Evolutionary conservation across 176 grass and related monocot genomes (phyloP).

Genomic region (Pharus latifolius): DNA sequence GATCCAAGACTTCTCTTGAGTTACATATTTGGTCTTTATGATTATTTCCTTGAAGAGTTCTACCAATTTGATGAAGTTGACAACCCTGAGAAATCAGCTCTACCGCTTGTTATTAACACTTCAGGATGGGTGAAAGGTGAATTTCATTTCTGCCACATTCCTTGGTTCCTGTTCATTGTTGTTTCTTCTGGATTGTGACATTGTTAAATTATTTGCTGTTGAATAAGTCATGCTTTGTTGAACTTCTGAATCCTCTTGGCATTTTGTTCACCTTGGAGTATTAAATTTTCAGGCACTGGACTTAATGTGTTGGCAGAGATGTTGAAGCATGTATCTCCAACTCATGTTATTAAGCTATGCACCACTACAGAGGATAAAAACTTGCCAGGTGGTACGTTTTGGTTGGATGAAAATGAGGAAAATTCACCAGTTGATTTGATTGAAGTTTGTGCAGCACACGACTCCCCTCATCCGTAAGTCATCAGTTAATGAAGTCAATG

Average conservation of each 20-base stretch:
- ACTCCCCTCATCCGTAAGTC: constrained; percentile 41
- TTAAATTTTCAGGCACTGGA: constrained; percentile 40
- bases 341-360: constrained; percentile 47
- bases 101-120: constrained; percentile 70
- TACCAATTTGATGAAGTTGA: constrained; percentile 17
- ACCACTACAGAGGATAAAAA: constrained; percentile 50
- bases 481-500: not conserved
- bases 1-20: constrained; percentile 45
- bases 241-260: not conserved
- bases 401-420: constrained; percentile 26
- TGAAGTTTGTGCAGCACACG: constrained; percentile 34
- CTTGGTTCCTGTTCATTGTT: not conserved
- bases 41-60: constrained; percentile 52
- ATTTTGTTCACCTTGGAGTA: not conserved
- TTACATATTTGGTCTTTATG: constrained; percentile 48
- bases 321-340: constrained; percentile 42
- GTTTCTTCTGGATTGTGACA: not conserved
- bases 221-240: not conserved
- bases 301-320: constrained; percentile 48
- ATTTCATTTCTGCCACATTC: not conserved
- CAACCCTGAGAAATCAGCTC: constrained; percentile 20
- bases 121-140: constrained; percentile 91
- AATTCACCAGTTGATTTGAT: constrained; percentile 34
- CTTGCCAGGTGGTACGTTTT: constrained; percentile 55
- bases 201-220: not conserved